Evolutionary conservation across 1,284 basidiomycete genomes (phyloP).

Genomic region (Lignosus rhinocerotis): DNA sequence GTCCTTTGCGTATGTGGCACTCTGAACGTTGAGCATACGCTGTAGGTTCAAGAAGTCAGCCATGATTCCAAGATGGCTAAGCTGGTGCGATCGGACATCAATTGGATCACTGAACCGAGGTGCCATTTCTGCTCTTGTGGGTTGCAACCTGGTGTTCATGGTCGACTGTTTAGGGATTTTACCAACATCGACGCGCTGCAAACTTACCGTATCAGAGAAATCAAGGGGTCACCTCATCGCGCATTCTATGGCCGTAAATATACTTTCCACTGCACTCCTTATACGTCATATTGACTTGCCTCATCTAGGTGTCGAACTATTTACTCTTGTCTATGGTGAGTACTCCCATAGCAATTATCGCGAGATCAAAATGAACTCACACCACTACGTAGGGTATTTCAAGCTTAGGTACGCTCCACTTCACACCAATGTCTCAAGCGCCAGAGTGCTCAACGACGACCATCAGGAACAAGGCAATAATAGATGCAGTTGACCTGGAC

Average conservation of each 20-base stretch:
- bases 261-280: background rate
- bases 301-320: constrained; percentile 61
- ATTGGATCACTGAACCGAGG: constrained; percentile 83
- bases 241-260: constrained; percentile 76
- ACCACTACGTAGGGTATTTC: constrained; percentile 34
- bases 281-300: background rate
- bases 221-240: constrained; percentile 56
- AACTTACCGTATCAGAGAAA: constrained; percentile 75
- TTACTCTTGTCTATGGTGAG: constrained; percentile 76
- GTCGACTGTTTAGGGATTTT: constrained; percentile 54
- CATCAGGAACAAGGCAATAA: constrained; percentile 59
- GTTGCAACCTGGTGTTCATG: constrained; percentile 2
- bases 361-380: constrained; percentile 14
- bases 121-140: constrained; percentile 27
- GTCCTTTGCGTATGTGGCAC: constrained; percentile 1
- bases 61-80: constrained; percentile 79
- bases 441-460: background rate
- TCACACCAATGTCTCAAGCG: background rate
- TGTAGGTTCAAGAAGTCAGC: constrained; percentile 77
- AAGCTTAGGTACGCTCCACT: constrained; percentile 50
- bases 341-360: constrained; percentile 15
- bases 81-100: constrained; percentile 74
- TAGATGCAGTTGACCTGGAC: constrained; percentile 81
- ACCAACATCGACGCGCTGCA: constrained; percentile 81
- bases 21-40: background rate